Conservation (phyloP, 1,139 yeast species). For the Yamadazyma songkhlaensis region DNA sequence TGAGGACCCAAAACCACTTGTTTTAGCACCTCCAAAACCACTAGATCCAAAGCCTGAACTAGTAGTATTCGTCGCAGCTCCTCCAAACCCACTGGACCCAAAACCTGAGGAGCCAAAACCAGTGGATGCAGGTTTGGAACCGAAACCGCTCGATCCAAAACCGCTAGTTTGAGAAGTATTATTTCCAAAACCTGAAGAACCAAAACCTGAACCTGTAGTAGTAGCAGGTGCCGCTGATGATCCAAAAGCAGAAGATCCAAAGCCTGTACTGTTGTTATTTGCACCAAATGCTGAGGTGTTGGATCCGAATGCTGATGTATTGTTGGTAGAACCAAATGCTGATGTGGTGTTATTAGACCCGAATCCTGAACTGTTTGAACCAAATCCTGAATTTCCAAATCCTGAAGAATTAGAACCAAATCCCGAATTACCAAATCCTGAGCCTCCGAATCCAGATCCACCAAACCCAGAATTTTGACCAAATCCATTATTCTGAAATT, state of each 20-base stretch:
- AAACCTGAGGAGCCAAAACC: constrained; percentile 9
- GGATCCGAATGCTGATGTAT: no score
- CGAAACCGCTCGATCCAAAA: no score
- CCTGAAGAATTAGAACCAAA: constrained; percentile 1
- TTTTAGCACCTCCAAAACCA: constrained; percentile 1
- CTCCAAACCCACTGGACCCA: constrained; percentile 8
- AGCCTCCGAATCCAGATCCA: constrained; percentile 8
- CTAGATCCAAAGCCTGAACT: constrained; percentile 11
- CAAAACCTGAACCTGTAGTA: constrained; percentile 8
- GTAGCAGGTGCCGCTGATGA: constrained; percentile 1
- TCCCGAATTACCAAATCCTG: constrained; percentile 1
- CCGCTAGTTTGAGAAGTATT: no score
- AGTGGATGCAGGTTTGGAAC: constrained; percentile 2
- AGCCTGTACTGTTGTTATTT: constrained; percentile 2
- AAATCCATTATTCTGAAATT: constrained; percentile 11
- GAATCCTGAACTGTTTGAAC: constrained; percentile 4
- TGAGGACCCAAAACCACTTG: constrained; percentile 10
- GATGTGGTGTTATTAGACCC: constrained; percentile 8
- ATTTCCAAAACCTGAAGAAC: no score
- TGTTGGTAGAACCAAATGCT: constrained; percentile 7
- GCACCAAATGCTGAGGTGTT: constrained; percentile 1
- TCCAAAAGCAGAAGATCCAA: constrained; percentile 8
- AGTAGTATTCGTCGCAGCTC: background rate
- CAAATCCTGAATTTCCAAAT: constrained; percentile 8
- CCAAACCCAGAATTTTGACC: constrained; percentile 2